Evolutionary conservation across 331 rosid genomes (phyloP), one percentile per base, ranked within the genome.

Genomic region (Erythrophleum ivorense): DNA sequence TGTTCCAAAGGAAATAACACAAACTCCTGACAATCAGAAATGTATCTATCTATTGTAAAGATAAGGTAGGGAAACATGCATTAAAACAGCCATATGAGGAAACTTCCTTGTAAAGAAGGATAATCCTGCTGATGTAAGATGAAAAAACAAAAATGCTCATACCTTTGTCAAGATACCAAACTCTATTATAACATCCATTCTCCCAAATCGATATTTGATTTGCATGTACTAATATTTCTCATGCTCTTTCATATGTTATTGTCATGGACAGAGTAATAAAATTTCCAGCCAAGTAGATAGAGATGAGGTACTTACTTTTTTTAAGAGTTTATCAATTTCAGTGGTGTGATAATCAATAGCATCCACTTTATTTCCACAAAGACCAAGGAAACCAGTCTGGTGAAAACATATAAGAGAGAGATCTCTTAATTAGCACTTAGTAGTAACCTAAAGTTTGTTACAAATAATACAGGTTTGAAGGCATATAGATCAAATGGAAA

Each of bases 301-400:
- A 82, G 19, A 38, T 3, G 52, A 72, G 67, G 53, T 21, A 84
- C 97, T 86, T 84, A 93, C 99, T 82, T 93, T 94, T 78, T 82
- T 78, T 58, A 86, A 72, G 80, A 95, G 82, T 81, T 82, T 88
- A 5, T 87, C 97, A 77, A 95, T 86, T 88, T 93, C 91, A 71
- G 93, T 49, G 64, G 83, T 63, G 84, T 95, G 84, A 85, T 87
- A 65, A 7, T 91, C 91, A 83, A 95, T 88, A 78, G 94, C 94
- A 77, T 95, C 99, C 84, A 91, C 97, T 83, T 84, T 83, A 0
- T 73, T 76, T 83, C 99, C 99, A 38, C 91, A 69, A 41, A 91
- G 91, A 81, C 99, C 98, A 81, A 95, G 97, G 84, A 84, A 91
- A 83, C 98, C 98, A 86, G 94, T 91, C 99, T 95, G 91, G 78